These are phyloP conservation scores for Phytopythium sindhum DNA, from an alignment of 352 stramenopile genomes.

Conservation along the genomic window DNA sequence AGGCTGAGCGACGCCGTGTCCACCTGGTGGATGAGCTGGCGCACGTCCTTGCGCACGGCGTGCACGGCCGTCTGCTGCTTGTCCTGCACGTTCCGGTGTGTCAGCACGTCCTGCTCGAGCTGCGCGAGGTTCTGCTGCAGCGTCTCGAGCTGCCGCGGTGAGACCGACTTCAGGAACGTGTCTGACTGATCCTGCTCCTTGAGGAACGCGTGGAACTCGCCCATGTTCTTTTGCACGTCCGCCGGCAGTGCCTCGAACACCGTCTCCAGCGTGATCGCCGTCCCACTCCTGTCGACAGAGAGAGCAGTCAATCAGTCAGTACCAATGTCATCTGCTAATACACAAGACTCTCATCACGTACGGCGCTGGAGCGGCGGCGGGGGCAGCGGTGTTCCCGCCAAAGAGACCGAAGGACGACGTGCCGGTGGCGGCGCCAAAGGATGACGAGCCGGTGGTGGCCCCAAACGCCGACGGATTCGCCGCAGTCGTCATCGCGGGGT, in stretches of 20 bases:
- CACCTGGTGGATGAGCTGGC: conserved; percentile 71
- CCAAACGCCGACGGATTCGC: conserved; percentile 26
- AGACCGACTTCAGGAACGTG: conserved; percentile 71
- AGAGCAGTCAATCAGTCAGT: too few relatives aligned
- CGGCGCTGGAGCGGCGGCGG: background rate
- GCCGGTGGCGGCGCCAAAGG: conserved; percentile 7
- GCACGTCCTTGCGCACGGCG: conserved; percentile 66
- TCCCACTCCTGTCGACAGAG: conserved; percentile 9
- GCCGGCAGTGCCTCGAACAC: conserved; percentile 61
- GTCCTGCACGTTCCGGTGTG: conserved; percentile 53
- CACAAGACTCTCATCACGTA: background rate
- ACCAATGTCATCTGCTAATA: too few relatives aligned
- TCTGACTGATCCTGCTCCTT: conserved; percentile 74
- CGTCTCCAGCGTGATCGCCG: conserved; percentile 71
- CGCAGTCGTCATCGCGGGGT: too few relatives aligned
- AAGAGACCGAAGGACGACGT: conserved; percentile 11
- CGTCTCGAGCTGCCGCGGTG: conserved; percentile 43
- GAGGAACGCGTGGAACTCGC: conserved; percentile 68
- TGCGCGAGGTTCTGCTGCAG: conserved; percentile 54
- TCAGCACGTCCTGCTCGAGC: conserved; percentile 64
- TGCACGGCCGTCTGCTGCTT: conserved; percentile 57
- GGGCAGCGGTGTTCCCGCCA: conserved; percentile 12
- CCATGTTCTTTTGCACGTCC: conserved; percentile 77
- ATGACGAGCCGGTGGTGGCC: conserved; percentile 1
- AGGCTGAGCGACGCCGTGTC: conserved; percentile 62